Evolutionary conservation across 2,329 filamentous ascomycete genomes (phyloP).

Genomic region (Curvularia sp.): DNA sequence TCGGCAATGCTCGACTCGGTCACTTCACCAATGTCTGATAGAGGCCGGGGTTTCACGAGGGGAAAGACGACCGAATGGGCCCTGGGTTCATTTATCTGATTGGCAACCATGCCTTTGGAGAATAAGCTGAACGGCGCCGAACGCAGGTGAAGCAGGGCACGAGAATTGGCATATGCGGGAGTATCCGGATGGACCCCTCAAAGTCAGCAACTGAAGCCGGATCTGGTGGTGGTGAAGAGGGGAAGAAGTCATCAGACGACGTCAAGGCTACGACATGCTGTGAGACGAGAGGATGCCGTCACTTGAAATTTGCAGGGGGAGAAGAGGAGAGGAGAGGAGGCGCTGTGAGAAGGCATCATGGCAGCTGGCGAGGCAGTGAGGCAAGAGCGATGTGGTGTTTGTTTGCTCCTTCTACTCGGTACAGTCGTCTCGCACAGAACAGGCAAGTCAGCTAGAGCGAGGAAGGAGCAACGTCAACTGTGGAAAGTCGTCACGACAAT

Average conservation of each 20-base stretch:
- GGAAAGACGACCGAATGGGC: constrained; percentile 33
- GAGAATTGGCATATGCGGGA: constrained; percentile 32
- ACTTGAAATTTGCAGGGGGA: constrained; percentile 32
- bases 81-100: constrained; percentile 34
- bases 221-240: constrained; percentile 45
- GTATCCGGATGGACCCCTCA: not conserved
- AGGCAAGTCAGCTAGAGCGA: constrained; percentile 2
- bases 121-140: constrained; percentile 20
- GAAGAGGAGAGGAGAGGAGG: constrained; percentile 8
- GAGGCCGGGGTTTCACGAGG: constrained; percentile 51
- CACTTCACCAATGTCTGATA: constrained; percentile 60
- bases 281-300: constrained; percentile 33
- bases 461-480: not conserved
- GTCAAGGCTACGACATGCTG: constrained; percentile 48
- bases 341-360: constrained; percentile 9
- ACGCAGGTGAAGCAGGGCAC: constrained; percentile 19
- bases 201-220: constrained; percentile 28
- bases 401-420: too few species aligned
- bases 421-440: not conserved
- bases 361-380: constrained; percentile 4
- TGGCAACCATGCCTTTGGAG: constrained; percentile 39
- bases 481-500: not conserved
- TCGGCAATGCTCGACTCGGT: constrained; percentile 58
- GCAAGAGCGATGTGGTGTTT: constrained; percentile 8
- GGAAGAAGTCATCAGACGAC: constrained; percentile 48